A percentile compares a stretch with the other conserved stretches of the same genome.
phyloP scores from a whole-genome alignment of 1,139 yeast genomes.

The Zygoascus sp. region DNA sequence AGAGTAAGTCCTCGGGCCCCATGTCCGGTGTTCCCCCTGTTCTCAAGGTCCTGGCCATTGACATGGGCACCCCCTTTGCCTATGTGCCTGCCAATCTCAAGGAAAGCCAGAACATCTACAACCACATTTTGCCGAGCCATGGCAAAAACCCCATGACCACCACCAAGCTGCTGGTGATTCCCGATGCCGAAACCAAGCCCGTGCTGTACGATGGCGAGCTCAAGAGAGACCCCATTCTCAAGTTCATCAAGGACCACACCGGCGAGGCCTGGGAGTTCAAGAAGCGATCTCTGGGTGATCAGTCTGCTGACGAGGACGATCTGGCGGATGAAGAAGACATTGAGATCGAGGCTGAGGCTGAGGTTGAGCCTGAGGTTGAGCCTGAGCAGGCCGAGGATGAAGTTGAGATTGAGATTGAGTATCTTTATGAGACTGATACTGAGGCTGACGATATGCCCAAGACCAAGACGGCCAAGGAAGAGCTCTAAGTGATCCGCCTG shows the following conservation, averaged over 20 bases:
- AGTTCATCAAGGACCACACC: slow-evolving; percentile 28
- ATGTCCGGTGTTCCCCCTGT: slow-evolving; percentile 49
- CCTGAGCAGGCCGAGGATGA: background rate
- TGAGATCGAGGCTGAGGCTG: background rate
- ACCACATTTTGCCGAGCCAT: slow-evolving; percentile 22
- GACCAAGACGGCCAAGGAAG: background rate
- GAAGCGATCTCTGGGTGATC: background rate
- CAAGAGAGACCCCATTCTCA: slow-evolving; percentile 30
- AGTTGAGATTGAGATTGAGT: background rate
- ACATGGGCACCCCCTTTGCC: slow-evolving; percentile 44
- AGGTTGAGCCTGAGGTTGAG: background rate
- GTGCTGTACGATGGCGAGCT: slow-evolving; percentile 33
- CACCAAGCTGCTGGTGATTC: slow-evolving; percentile 29
- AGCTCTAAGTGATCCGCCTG: background rate
- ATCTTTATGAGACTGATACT: background rate
- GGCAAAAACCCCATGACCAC: slow-evolving; percentile 16
- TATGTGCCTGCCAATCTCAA: slow-evolving; percentile 25
- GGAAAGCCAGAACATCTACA: slow-evolving; percentile 17
- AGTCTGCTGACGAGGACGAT: background rate
- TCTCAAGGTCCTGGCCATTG: slow-evolving; percentile 70
- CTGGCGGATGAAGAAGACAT: background rate
- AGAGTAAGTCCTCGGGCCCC: slow-evolving; percentile 22
- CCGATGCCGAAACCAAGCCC: slow-evolving; percentile 24
- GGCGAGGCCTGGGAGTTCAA: slow-evolving; percentile 1
- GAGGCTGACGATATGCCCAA: background rate